Percentiles rank a stretch among this genome's conserved stretches.
Evolutionary conservation across 148 eudicot species (phyloP).

Genomic region (Fagopyrum homotropicum): DNA sequence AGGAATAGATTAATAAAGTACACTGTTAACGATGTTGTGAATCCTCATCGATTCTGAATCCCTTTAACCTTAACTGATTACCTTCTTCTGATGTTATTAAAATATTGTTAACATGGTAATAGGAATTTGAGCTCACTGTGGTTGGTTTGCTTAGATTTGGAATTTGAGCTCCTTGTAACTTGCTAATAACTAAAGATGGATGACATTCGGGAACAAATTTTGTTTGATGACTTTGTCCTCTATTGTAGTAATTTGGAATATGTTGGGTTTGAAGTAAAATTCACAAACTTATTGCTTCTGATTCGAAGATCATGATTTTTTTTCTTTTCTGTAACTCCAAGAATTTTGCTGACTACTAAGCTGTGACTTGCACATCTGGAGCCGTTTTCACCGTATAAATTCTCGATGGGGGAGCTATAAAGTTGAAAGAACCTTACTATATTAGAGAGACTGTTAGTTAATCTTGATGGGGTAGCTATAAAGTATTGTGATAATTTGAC

Average conservation of each 20-base stretch:
- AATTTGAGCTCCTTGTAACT: not conserved
- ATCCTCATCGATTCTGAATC: not conserved
- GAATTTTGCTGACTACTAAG: not conserved
- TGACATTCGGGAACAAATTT: not conserved
- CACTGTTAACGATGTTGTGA: not conserved
- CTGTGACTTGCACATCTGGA: not conserved
- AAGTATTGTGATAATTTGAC: not conserved
- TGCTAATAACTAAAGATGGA: not conserved
- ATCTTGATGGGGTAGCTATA: constrained; percentile 1
- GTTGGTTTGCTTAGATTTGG: not conserved
- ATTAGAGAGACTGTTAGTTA: not conserved
- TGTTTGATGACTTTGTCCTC: not conserved
- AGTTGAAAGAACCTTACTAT: not conserved
- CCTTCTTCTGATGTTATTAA: not conserved
- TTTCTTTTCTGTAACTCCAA: not conserved
- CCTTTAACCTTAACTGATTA: not conserved
- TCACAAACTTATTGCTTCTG: not conserved
- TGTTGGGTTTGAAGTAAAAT: not conserved
- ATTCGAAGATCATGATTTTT: not conserved
- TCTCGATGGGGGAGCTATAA: not conserved
- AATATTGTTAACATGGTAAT: not conserved
- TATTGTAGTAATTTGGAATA: not conserved
- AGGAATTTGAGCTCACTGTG: not conserved
- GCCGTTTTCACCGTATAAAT: not conserved
- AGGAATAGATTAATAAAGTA: not conserved